Evolutionary conservation across 1,284 basidiomycete genomes (phyloP).

Genomic region (Leucoagaricus sp.): DNA sequence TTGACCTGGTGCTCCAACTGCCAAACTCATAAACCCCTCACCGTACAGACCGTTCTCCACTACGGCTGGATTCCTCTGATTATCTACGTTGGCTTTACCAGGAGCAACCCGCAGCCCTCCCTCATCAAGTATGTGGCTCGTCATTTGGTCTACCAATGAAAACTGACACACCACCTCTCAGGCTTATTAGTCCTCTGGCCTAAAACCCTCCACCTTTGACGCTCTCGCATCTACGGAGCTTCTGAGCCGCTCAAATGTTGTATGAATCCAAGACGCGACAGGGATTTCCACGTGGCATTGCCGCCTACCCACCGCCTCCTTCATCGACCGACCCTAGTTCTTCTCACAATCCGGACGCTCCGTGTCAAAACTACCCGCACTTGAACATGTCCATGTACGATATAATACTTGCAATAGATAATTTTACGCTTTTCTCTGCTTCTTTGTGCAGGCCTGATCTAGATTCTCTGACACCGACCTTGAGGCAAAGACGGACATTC

Average conservation of each 20-base stretch:
- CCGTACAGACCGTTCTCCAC: slow-evolving; percentile 76
- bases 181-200: slow-evolving; percentile 88
- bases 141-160: slow-evolving; percentile 3
- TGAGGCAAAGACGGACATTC: neutral
- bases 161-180: slow-evolving; percentile 34
- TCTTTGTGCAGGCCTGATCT: neutral
- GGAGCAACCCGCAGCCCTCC: slow-evolving; percentile 89
- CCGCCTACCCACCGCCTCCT: neutral
- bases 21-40: neutral
- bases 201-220: slow-evolving; percentile 43
- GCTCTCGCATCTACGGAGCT: too few species aligned
- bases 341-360: neutral
- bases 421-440: neutral
- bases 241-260: neutral
- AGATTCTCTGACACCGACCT: neutral
- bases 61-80: slow-evolving; percentile 94
- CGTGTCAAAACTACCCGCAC: slow-evolving; percentile 6
- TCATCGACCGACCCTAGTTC: neutral
- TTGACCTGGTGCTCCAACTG: neutral
- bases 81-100: slow-evolving; percentile 90
- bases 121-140: slow-evolving; percentile 78
- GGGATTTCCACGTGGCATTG: neutral
- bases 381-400: slow-evolving; percentile 13
- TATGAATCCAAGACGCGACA: neutral
- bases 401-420: slow-evolving; percentile 17